A percentile compares a stretch with the other conserved stretches of the same genome.
Evolutionary conservation across 805 yeast genomes (phyloP).

Genomic region (Priceomyces haplophilus): DNA sequence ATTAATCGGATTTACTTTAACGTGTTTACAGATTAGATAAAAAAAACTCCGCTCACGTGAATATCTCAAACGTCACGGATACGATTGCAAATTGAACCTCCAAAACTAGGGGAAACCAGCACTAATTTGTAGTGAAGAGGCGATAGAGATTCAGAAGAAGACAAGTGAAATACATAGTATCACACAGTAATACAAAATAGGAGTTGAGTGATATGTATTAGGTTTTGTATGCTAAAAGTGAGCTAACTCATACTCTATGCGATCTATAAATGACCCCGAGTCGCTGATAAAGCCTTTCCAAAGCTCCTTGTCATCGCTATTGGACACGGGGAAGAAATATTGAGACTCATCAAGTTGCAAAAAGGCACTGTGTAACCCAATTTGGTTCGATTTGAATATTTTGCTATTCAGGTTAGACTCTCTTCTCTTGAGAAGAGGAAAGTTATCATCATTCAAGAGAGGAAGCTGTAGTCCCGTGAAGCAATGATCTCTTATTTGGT

Average conservation of each 20-base stretch:
- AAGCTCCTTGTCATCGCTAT: constrained; percentile 9
- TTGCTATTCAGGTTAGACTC: constrained; percentile 13
- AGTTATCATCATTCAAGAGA: constrained; percentile 23
- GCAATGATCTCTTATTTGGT: constrained; percentile 25
- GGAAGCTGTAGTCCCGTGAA: constrained; percentile 17
- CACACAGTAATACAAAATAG: too few relatives aligned
- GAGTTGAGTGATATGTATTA: too few relatives aligned
- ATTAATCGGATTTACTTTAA: neutral
- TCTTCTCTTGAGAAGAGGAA: constrained; percentile 13
- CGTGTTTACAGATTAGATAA: neutral
- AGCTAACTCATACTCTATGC: constrained; percentile 7
- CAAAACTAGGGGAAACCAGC: too few relatives aligned
- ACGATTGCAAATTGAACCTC: too few relatives aligned
- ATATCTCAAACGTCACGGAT: too few relatives aligned
- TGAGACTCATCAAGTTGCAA: constrained; percentile 5
- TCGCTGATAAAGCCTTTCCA: constrained; percentile 13
- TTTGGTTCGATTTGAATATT: constrained; percentile 18
- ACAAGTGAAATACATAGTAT: too few relatives aligned
- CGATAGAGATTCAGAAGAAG: too few relatives aligned
- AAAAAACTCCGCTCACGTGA: neutral
- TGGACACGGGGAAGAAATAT: constrained; percentile 8
- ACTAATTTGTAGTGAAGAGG: too few relatives aligned
- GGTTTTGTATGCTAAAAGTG: neutral
- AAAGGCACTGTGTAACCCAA: constrained; percentile 21
- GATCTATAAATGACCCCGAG: constrained; percentile 9